Evolutionary conservation across 2,329 filamentous ascomycete genomes (phyloP), one percentile per base, ranked within the genome.

Genomic region (Calonectria leucothoes): DNA sequence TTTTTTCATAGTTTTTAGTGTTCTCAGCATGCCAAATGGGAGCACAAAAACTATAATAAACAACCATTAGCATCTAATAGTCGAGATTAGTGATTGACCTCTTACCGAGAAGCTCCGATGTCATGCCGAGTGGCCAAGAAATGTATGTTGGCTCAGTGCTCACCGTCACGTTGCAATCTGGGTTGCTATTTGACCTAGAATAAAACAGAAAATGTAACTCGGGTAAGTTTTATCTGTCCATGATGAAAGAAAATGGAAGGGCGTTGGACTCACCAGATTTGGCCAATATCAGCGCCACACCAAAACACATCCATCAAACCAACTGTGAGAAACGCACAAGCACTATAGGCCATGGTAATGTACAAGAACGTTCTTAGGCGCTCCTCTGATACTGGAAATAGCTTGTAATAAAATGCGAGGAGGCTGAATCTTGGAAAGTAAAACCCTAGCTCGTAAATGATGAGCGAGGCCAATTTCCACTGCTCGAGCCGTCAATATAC

Each of bases 61-160:
- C 5, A 33, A 1, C 3, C 1, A n/a, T 55, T 10, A 55, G 51
- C 23, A 29, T n/a, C 11, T 10, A 6, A 17, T 29, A 3, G 3
- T 8, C 1, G 11, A 35, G 11, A 6, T 33, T 35, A 7, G 8
- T 14, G 2, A n/a, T 14, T 1, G 1, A n/a, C 6, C 2, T 25
- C 52, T 59, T 59, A 59, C 52, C 33, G 17, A 59, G 52, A 2
- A 59, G n/a, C 33, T 59, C 52, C 5, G 52, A 59, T 37, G 52
- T 59, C 52, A 59, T 59, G 52, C 52, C 52, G 2, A 59, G 52
- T 2, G 52, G 52, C 52, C 52, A 59, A 25, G 52, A 59, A 4
- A 59, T 37, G 20, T 59, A 59, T 11, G 52, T 59, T 12, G 52
- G 52, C 29, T 59, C 29, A 8, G 52, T 7, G 5, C 31, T 35